Evolutionary conservation across 2,329 filamentous ascomycete species (phyloP).

Genomic region (Chaetomium strumarium): DNA sequence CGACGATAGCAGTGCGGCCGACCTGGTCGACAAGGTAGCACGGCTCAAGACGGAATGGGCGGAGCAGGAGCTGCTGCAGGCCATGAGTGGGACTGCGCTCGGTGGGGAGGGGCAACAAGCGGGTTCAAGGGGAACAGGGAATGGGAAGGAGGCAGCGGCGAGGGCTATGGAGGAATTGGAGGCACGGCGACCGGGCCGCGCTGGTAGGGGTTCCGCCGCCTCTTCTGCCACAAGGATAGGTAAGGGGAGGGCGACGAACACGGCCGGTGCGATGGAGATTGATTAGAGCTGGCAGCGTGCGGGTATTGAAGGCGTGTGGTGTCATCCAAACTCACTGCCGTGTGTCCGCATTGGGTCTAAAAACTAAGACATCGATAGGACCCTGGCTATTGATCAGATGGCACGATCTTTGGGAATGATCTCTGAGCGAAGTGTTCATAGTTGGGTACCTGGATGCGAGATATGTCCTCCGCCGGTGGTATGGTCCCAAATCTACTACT

Average conservation of each 20-base stretch:
- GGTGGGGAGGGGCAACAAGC: background rate
- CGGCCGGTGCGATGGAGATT: conserved; percentile 19
- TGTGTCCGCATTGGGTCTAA: no score
- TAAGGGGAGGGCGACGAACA: conserved; percentile 2
- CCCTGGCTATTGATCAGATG: background rate
- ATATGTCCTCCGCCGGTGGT: background rate
- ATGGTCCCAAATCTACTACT: background rate
- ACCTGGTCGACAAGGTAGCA: conserved; percentile 35
- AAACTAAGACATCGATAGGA: background rate
- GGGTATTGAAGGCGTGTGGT: background rate
- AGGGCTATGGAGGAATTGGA: conserved; percentile 6
- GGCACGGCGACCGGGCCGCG: conserved; percentile 13
- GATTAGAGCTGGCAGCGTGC: conserved; percentile 7
- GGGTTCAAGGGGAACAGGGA: background rate
- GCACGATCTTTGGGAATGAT: background rate
- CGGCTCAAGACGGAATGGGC: conserved; percentile 38
- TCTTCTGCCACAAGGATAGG: conserved; percentile 15
- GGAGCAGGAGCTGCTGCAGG: conserved; percentile 40
- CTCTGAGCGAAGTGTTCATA: background rate
- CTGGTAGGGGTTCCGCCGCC: conserved; percentile 21
- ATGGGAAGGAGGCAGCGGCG: background rate
- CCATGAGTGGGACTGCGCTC: conserved; percentile 34
- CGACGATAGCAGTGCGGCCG: conserved; percentile 18
- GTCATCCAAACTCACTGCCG: background rate
- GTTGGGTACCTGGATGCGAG: background rate